Percentiles rank a stretch among this genome's conserved stretches.
Conservation (phyloP, 768 basidiomycete species). For the Amylocystis lapponica region DNA sequence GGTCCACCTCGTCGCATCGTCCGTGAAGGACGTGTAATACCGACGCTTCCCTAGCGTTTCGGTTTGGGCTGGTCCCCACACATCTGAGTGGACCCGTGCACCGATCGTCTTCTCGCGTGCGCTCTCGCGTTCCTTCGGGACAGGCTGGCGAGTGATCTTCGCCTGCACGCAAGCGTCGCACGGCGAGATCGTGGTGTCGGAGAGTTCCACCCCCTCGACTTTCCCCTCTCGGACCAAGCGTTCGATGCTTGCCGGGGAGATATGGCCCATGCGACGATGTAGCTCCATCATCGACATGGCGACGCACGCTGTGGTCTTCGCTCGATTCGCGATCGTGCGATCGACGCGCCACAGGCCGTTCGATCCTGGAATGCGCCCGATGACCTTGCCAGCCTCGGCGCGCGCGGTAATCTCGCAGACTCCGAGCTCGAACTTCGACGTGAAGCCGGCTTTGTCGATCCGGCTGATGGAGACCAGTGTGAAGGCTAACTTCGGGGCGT, state of each 20-base stretch:
- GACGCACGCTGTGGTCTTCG: neutral
- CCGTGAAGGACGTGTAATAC: constrained; percentile 24
- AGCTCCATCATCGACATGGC: constrained; percentile 14
- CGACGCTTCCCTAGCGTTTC: constrained; percentile 13
- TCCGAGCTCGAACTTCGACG: constrained; percentile 2
- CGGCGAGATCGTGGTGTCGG: constrained; percentile 9
- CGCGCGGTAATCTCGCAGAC: constrained; percentile 10
- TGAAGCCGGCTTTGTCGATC: constrained; percentile 12
- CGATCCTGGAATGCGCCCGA: constrained; percentile 12
- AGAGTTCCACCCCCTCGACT: constrained; percentile 26
- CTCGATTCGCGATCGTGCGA: neutral
- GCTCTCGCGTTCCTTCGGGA: constrained; percentile 12
- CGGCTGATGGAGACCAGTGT: constrained; percentile 17
- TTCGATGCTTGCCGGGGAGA: constrained; percentile 18
- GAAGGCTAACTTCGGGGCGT: constrained; percentile 14
- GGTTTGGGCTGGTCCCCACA: constrained; percentile 39
- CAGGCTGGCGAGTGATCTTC: constrained; percentile 31
- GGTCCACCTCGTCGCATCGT: constrained; percentile 19
- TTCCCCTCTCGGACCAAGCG: constrained; percentile 22
- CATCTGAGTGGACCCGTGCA: constrained; percentile 32
- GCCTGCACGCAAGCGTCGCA: constrained; percentile 41
- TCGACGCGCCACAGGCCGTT: constrained; percentile 15
- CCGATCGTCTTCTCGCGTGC: constrained; percentile 25
- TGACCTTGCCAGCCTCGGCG: neutral
- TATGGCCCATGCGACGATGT: constrained; percentile 31